Evolutionary conservation across 2,329 filamentous ascomycete genomes (phyloP), one percentile per base, ranked within the genome.

Genomic region (Pseudogymnoascus sp.): DNA sequence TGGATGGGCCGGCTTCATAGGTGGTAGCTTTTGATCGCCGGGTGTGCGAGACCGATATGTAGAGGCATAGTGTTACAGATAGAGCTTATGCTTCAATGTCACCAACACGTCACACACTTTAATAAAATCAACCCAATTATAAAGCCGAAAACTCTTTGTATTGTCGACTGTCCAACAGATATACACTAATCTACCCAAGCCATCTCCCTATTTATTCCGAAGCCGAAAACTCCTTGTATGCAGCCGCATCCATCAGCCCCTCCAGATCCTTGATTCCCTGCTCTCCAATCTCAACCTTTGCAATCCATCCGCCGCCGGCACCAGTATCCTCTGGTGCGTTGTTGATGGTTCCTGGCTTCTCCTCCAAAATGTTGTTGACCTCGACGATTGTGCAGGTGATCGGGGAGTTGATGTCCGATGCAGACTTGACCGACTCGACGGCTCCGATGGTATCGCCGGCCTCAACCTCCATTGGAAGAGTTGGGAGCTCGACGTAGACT

Each of bases 371-470:
- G 10, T 74, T 73, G 80, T 99, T 99, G 72, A 87, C 82, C 73
- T 89, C 85, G 39, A 85, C 82, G 66, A 99, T 85, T 70, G 80
- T 89, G 74, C 93, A 93, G 62, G 83, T 79, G 69, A 97, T 84
- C 16, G 95, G 95, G 13, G 92, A 88, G 79, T 96, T 89, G 81
- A 99, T 96, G 76, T 99, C 95, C 68, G 91, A 93, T n/a, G 95
- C 95, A 67, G 90, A 95, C 83, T 99, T 99, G 77, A 99, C 95
- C 2, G 92, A 97, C 81, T 99, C 95, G 71, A 99, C 93, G 66
- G 93, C 92, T 70, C 95, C 95, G 70, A 98, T 90, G 68, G 89
- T 83, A 74, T 98, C 93, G 72, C 92, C 92, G 64, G 87, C 84
- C 65, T 79, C 78, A 67, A 96, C 83, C 71, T 88, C 84, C 70